These are phyloP conservation scores for Backusella psychrophila DNA, from an alignment of 192 early-diverging fungal genomes.

Conservation along the genomic window DNA sequence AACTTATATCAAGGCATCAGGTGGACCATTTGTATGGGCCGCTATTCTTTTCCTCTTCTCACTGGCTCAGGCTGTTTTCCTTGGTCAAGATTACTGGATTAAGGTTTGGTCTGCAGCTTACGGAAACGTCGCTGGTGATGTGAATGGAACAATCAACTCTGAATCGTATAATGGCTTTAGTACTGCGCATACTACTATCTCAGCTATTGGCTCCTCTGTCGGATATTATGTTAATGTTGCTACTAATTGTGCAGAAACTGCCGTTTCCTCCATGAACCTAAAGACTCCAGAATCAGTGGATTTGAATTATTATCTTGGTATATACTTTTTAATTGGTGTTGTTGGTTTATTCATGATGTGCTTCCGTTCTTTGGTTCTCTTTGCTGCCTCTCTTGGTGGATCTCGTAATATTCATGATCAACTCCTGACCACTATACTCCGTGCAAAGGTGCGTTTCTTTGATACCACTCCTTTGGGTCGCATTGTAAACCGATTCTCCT, in stretches of 20 bases:
- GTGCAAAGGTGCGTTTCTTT: conserved; percentile 83
- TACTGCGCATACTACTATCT: not conserved
- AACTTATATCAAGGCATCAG: conserved; percentile 71
- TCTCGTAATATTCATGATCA: conserved; percentile 55
- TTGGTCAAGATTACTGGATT: conserved; percentile 65
- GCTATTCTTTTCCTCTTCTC: conserved; percentile 45
- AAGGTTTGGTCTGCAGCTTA: conserved; percentile 57
- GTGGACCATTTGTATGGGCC: conserved; percentile 64
- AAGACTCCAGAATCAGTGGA: conserved; percentile 25
- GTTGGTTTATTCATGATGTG: conserved; percentile 36
- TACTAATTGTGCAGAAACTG: not conserved
- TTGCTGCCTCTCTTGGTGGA: conserved; percentile 52
- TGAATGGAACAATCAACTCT: not conserved
- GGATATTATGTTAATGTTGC: not conserved
- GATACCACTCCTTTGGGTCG: conserved; percentile 88
- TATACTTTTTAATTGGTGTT: conserved; percentile 61
- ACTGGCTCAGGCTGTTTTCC: conserved; percentile 35
- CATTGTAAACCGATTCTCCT: conserved; percentile 79
- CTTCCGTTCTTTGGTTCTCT: conserved; percentile 41
- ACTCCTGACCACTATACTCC: conserved; percentile 55
- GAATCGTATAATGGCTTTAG: not conserved
- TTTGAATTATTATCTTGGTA: conserved; percentile 58
- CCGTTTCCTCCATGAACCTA: not conserved
- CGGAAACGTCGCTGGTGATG: not conserved
- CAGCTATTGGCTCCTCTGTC: not conserved